These are phyloP conservation scores for Suhomyces bolitotheri DNA, from an alignment of 1,139 yeast species.

Conservation along the genomic window DNA sequence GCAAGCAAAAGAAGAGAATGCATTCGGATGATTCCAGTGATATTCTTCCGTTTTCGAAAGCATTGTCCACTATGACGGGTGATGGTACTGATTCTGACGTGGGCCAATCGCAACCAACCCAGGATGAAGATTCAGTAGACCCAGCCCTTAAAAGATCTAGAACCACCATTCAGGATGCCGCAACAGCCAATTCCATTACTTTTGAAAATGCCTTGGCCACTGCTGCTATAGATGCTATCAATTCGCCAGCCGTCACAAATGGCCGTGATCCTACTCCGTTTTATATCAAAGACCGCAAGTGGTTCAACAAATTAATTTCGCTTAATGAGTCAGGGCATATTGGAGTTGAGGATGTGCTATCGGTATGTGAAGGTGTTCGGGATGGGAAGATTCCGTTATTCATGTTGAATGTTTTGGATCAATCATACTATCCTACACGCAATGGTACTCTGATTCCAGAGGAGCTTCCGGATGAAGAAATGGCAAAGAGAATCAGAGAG, in stretches of 20 bases:
- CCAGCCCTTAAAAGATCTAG: constrained; percentile 32
- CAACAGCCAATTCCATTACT: constrained; percentile 21
- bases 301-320: constrained; percentile 39
- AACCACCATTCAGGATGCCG: constrained; percentile 12
- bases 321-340: constrained; percentile 33
- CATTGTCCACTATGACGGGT: constrained; percentile 12
- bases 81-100: constrained; percentile 13
- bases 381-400: constrained; percentile 43
- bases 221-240: constrained; percentile 40
- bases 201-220: constrained; percentile 34
- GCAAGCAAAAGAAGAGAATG: constrained; percentile 19
- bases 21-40: constrained; percentile 16
- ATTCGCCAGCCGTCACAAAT: constrained; percentile 31
- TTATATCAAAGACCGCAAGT: constrained; percentile 42
- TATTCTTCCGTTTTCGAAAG: constrained; percentile 14
- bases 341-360: constrained; percentile 35
- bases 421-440: constrained; percentile 30
- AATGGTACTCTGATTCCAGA: constrained; percentile 21
- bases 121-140: constrained; percentile 27
- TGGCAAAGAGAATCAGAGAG: constrained; percentile 35
- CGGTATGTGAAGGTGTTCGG: constrained; percentile 41
- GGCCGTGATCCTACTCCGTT: constrained; percentile 28
- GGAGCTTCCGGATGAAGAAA: constrained; percentile 34
- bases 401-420: constrained; percentile 42
- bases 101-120: constrained; percentile 10